Conservation (phyloP, 352 stramenopile genomes). For the Peronosclerospora sorghi region DNA sequence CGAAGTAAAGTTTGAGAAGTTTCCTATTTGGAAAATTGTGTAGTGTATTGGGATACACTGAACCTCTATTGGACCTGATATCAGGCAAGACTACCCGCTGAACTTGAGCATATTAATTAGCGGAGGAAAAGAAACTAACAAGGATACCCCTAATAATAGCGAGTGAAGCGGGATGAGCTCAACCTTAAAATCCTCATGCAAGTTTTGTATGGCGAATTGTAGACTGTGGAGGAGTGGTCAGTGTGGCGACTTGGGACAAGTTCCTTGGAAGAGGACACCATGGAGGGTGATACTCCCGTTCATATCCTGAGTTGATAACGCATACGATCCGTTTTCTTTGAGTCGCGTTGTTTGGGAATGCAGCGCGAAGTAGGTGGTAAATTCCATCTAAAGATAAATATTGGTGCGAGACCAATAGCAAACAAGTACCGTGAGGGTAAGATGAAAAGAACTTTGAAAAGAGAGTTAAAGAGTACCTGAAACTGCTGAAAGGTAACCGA, state of each 20-base stretch:
- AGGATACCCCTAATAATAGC: not conserved
- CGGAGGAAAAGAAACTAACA: not conserved
- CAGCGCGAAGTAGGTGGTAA: conserved; percentile 76
- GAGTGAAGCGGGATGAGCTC: not conserved
- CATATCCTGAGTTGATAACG: conserved; percentile 25
- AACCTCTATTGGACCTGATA: conserved; percentile 13
- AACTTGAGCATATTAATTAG: conserved; percentile 2
- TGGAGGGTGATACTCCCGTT: conserved; percentile 72
- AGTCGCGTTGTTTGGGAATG: conserved; percentile 84
- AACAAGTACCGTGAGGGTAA: conserved; percentile 70
- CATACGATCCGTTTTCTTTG: conserved; percentile 50
- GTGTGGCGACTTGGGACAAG: not conserved
- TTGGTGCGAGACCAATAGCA: conserved; percentile 76
- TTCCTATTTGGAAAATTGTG: conserved; percentile 5
- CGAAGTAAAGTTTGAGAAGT: conserved; percentile 3
- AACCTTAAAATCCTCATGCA: not conserved
- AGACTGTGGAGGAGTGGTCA: not conserved
- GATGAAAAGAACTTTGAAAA: conserved; percentile 87
- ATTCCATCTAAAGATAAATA: conserved; percentile 88
- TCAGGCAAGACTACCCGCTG: conserved; percentile 13
- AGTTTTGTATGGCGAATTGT: not conserved
- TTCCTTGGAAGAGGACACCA: not conserved
- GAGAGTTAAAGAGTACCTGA: conserved; percentile 88
- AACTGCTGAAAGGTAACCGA: conserved; percentile 79
- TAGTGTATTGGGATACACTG: not conserved